These are phyloP conservation scores for Miscanthus sacchariflorus DNA, from an alignment of 202 grass and related monocot genomes.

Conservation along the genomic window DNA sequence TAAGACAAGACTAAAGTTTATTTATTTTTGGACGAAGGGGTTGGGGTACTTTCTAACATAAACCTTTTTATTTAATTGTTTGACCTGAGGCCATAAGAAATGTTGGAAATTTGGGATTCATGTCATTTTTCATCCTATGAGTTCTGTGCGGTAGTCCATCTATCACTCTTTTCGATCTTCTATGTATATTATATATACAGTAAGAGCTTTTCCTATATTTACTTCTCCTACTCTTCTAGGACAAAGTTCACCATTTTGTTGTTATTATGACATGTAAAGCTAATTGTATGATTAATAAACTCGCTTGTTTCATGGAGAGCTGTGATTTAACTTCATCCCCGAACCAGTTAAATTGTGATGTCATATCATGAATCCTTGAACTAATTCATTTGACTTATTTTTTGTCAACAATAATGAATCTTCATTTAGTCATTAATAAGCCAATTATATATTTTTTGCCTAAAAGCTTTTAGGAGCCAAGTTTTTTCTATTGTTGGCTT, in stretches of 20 bases:
- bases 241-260: neutral
- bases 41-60: neutral
- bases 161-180: too few species aligned
- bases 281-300: neutral
- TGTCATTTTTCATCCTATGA: neutral
- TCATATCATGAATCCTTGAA: neutral
- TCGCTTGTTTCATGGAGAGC: neutral
- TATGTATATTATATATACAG: too few species aligned
- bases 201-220: too few species aligned
- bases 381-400: neutral
- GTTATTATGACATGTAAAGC: neutral
- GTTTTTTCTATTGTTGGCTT: neutral
- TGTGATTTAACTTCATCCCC: too few species aligned
- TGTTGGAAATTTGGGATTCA: too few species aligned
- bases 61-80: neutral
- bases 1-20: too few species aligned
- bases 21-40: too few species aligned
- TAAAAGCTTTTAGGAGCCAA: neutral
- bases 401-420: too few species aligned
- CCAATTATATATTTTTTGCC: neutral
- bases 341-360: too few species aligned
- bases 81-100: neutral
- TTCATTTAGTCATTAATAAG: slow-evolving; percentile 1
- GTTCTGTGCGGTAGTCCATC: too few species aligned
- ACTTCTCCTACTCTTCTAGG: too few species aligned